Conservation (phyloP, 1,139 yeast species). For the Saccharomyces pastorianus region DNA sequence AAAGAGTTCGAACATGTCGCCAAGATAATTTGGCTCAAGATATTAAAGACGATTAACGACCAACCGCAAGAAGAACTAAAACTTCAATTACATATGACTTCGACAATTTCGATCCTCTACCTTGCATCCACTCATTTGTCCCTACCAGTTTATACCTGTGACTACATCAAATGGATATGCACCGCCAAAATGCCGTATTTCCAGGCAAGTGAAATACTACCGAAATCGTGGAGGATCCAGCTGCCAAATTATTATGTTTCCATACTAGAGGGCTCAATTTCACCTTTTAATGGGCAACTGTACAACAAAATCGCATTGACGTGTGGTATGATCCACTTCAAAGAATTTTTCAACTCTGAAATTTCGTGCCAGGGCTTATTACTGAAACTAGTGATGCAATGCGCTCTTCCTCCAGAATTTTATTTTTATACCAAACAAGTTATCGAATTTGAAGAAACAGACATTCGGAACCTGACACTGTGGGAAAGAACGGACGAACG, state of each 20-base stretch:
- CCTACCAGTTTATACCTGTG: conserved; percentile 24
- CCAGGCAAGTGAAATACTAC: conserved; percentile 20
- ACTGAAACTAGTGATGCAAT: conserved; percentile 15
- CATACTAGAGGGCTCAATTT: conserved; percentile 23
- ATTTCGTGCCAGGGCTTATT: conserved; percentile 16
- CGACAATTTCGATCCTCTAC: conserved; percentile 24
- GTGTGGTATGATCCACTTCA: conserved; percentile 13
- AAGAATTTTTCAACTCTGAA: conserved; percentile 8
- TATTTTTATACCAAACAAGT: conserved; percentile 15
- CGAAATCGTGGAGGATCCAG: conserved; percentile 21
- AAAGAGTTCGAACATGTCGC: conserved; percentile 37
- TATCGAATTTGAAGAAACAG: conserved; percentile 5
- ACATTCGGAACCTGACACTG: not conserved
- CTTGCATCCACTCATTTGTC: conserved; percentile 24
- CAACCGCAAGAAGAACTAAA: conserved; percentile 31
- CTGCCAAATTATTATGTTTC: conserved; percentile 28
- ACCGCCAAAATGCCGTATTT: conserved; percentile 22
- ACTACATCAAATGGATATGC: conserved; percentile 23
- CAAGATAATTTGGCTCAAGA: conserved; percentile 45
- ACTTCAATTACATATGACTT: conserved; percentile 17
- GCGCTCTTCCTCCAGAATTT: conserved; percentile 25
- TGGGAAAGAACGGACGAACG: not conserved
- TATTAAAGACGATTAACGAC: conserved; percentile 28
- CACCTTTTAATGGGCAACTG: conserved; percentile 21
- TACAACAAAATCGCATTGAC: conserved; percentile 16